Conservation (phyloP, 495 filamentous ascomycete species). For the Friedmanniomyces simplex region DNA sequence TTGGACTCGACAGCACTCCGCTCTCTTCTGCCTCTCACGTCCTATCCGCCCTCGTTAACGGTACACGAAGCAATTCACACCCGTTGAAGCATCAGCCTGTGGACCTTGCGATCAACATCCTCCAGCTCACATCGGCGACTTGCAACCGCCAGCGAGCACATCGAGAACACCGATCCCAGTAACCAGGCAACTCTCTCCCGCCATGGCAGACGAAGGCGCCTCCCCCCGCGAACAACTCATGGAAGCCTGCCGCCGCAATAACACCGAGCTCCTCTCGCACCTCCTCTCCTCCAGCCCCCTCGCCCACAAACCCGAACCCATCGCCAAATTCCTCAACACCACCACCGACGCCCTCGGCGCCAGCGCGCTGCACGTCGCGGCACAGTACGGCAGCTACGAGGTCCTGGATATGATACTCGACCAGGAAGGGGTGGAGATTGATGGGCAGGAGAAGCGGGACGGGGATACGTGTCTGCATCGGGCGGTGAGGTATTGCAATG, state of each 20-base stretch:
- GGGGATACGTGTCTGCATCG: slow-evolving; percentile 84
- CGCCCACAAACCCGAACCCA: slow-evolving; percentile 41
- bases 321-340: slow-evolving; percentile 67
- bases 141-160: background rate
- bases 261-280: slow-evolving; percentile 66
- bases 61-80: no score
- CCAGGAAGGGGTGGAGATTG: slow-evolving; percentile 88
- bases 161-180: background rate
- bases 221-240: slow-evolving; percentile 74
- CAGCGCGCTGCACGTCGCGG: slow-evolving; percentile 80
- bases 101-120: no score
- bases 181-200: background rate
- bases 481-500: slow-evolving; percentile 75
- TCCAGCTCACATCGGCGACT: background rate
- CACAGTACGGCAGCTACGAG: slow-evolving; percentile 78
- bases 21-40: no score
- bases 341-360: slow-evolving; percentile 78
- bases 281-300: slow-evolving; percentile 34
- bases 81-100: no score
- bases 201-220: slow-evolving; percentile 56
- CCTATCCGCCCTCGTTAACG: no score
- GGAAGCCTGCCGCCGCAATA: slow-evolving; percentile 88
- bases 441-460: slow-evolving; percentile 70
- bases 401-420: slow-evolving; percentile 87
- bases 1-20: no score